These are phyloP conservation scores for Aspergillus pseudoglaucus DNA, from an alignment of 2,329 filamentous ascomycete species.

Conservation along the genomic window DNA sequence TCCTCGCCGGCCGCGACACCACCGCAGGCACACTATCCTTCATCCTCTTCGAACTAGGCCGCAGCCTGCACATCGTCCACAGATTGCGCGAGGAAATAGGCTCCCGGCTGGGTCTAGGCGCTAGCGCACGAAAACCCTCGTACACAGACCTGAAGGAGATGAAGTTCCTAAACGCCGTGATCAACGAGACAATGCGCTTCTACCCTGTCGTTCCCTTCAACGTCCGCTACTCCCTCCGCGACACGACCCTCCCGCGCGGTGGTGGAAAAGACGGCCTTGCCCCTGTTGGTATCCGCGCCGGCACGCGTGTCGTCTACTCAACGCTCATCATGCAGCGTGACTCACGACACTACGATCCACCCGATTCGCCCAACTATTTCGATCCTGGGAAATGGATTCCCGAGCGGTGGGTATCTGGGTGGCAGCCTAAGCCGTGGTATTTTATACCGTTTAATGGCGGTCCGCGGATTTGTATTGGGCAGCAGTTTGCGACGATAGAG, in stretches of 20 bases:
- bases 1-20: constrained; percentile 77
- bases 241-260: constrained; percentile 69
- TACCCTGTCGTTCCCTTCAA: constrained; percentile 78
- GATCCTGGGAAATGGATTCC: constrained; percentile 42
- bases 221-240: constrained; percentile 62
- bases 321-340: constrained; percentile 48
- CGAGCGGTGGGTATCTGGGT: constrained; percentile 45
- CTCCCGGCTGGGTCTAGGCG: constrained; percentile 55
- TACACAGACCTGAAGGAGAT: constrained; percentile 81
- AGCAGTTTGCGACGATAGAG: constrained; percentile 55
- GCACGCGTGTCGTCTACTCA: constrained; percentile 46
- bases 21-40: constrained; percentile 77
- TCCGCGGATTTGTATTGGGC: constrained; percentile 51
- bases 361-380: constrained; percentile 30
- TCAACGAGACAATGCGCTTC: constrained; percentile 71
- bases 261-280: constrained; percentile 43
- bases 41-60: constrained; percentile 73
- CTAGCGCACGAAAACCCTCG: constrained; percentile 46
- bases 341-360: constrained; percentile 43
- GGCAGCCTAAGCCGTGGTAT: constrained; percentile 49
- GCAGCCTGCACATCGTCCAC: constrained; percentile 59
- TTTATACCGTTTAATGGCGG: constrained; percentile 51
- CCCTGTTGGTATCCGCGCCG: constrained; percentile 42
- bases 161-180: constrained; percentile 66
- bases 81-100: constrained; percentile 70